phyloP scores from a whole-genome alignment of 495 filamentous ascomycete species.

The Lophiotrema nucula region DNA sequence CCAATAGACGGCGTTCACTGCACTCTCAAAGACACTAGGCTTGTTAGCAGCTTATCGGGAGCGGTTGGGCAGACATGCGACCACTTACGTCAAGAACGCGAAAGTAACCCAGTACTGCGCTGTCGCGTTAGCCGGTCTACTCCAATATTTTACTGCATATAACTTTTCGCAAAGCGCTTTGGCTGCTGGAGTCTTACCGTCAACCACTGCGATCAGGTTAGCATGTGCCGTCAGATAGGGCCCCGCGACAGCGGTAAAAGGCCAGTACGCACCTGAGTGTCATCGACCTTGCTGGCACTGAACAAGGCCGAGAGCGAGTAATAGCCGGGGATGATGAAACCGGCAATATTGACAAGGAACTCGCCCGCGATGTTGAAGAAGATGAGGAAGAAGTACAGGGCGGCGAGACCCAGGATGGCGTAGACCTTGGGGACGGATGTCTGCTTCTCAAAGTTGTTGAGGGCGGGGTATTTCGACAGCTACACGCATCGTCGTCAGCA shows the following conservation, averaged over 20 bases:
- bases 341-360: conserved; percentile 93
- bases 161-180: too few relatives aligned
- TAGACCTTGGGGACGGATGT: conserved; percentile 95
- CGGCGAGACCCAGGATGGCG: conserved; percentile 77
- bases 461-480: conserved; percentile 93
- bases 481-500: conserved; percentile 49
- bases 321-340: conserved; percentile 91
- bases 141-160: too few relatives aligned
- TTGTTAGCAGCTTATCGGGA: conserved; percentile 28
- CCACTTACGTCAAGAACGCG: conserved; percentile 74
- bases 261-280: conserved; percentile 70
- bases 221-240: conserved; percentile 13
- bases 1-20: conserved; percentile 95
- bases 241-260: conserved; percentile 1
- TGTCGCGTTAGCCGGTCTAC: conserved; percentile 39
- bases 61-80: too few relatives aligned
- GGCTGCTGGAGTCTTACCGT: conserved; percentile 58
- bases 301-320: conserved; percentile 92
- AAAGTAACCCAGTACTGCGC: conserved; percentile 95
- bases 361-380: conserved; percentile 99
- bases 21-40: conserved; percentile 77
- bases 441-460: conserved; percentile 97
- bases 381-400: conserved; percentile 95
- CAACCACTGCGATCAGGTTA: conserved; percentile 55
- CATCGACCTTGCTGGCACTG: conserved; percentile 74